Evolutionary conservation across 345 rosid genomes (phyloP).

Genomic region (Fremontodendron californicum): DNA sequence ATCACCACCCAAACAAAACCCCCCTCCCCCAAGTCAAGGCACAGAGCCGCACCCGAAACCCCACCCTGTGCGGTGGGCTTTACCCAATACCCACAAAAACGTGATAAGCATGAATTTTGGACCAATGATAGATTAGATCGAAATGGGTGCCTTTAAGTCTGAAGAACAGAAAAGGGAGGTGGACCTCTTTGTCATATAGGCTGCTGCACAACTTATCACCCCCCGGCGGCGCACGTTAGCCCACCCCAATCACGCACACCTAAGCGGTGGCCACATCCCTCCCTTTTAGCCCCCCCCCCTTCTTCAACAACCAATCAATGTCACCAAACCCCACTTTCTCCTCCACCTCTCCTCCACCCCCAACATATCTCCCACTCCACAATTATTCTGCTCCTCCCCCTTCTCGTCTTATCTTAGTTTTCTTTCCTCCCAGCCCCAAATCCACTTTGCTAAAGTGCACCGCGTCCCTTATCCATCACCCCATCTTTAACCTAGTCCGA

Average conservation of each 20-base stretch:
- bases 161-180: conserved; percentile 8
- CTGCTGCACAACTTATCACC: conserved; percentile 24
- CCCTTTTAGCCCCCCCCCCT: not conserved
- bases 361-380: conserved; percentile 7
- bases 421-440: not conserved
- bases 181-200: conserved; percentile 22
- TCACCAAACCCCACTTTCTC: conserved; percentile 39
- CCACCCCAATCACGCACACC: conserved; percentile 19
- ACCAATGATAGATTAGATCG: not conserved
- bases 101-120: not conserved
- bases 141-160: conserved; percentile 5
- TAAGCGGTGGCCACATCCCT: conserved; percentile 36
- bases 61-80: conserved; percentile 7
- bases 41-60: not conserved
- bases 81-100: not conserved
- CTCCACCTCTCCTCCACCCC: no score
- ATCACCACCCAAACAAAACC: not conserved
- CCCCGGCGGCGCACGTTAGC: conserved; percentile 50
- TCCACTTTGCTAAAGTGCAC: conserved; percentile 21
- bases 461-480: conserved; percentile 27
- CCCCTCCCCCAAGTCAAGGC: not conserved
- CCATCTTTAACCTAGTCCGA: not conserved
- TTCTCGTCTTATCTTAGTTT: conserved; percentile 8
- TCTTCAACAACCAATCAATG: conserved; percentile 26
- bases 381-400: conserved; percentile 12